phyloP scores from a whole-genome alignment of 768 basidiomycete genomes.

The Rhizopogon rudus region DNA sequence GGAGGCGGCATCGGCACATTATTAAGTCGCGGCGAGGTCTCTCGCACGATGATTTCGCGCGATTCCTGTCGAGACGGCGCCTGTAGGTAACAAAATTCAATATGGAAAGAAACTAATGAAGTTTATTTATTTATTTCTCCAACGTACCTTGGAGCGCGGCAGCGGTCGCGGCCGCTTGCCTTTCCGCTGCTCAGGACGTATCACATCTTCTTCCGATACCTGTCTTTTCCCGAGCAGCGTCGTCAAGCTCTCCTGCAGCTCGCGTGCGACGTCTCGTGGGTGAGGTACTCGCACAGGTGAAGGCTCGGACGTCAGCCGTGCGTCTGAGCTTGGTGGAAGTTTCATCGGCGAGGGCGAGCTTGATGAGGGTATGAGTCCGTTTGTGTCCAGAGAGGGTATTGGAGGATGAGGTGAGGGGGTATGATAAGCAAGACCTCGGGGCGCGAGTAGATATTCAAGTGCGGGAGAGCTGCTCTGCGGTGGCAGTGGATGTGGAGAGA shows the following conservation, averaged over 20 bases:
- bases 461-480: slow-evolving; percentile 27
- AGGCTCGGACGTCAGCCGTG: slow-evolving; percentile 11
- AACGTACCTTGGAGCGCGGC: slow-evolving; percentile 30
- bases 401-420: slow-evolving; percentile 3
- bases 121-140: neutral
- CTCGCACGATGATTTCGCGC: slow-evolving; percentile 14
- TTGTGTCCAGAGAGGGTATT: slow-evolving; percentile 18
- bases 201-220: slow-evolving; percentile 36
- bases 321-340: slow-evolving; percentile 19
- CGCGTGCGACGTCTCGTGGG: slow-evolving; percentile 46
- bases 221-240: slow-evolving; percentile 66
- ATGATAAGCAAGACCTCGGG: neutral
- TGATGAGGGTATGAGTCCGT: slow-evolving; percentile 53
- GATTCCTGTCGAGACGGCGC: slow-evolving; percentile 36
- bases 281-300: slow-evolving; percentile 33
- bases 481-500: slow-evolving; percentile 15
- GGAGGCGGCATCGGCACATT: neutral
- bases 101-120: no score
- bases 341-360: slow-evolving; percentile 50
- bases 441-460: neutral
- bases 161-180: slow-evolving; percentile 35
- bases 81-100: slow-evolving; percentile 16
- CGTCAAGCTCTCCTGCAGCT: slow-evolving; percentile 64
- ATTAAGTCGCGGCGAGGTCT: slow-evolving; percentile 7
- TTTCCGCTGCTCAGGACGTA: slow-evolving; percentile 10